phyloP scores from a whole-genome alignment of 148 eudicot genomes.

The Vaccinium corymbosum region DNA sequence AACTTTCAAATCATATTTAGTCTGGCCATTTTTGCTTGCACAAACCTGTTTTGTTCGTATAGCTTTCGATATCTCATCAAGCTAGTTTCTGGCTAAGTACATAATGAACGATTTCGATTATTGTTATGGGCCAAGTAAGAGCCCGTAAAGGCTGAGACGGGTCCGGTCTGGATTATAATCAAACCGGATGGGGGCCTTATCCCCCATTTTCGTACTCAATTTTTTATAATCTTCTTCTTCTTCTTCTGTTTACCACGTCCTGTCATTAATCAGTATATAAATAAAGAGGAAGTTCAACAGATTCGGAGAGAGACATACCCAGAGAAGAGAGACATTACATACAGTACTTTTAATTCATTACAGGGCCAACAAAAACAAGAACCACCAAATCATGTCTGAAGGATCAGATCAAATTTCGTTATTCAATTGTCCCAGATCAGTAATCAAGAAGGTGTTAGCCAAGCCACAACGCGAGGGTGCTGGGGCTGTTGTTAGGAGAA shows the following conservation, averaged over 20 bases:
- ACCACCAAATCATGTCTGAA: conserved; percentile 15
- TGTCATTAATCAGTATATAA: background rate
- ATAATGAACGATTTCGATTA: no score
- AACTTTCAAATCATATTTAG: no score
- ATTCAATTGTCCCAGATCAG: conserved; percentile 20
- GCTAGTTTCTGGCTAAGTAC: no score
- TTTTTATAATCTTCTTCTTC: background rate
- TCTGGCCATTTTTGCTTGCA: no score
- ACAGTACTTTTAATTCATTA: conserved; percentile 8
- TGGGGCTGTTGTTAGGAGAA: conserved; percentile 55
- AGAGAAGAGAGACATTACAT: background rate
- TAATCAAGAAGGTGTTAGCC: conserved; percentile 38
- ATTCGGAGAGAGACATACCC: background rate
- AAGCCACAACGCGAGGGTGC: conserved; percentile 46
- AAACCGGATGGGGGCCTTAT: no score
- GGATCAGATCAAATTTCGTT: conserved; percentile 14
- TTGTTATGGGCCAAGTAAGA: no score
- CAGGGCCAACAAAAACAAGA: background rate
- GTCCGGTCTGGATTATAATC: no score
- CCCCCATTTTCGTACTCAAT: background rate
- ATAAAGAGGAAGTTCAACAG: background rate
- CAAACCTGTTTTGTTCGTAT: no score
- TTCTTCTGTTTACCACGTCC: background rate
- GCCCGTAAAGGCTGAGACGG: no score
- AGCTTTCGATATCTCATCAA: no score